Conservation (phyloP, 2,329 filamentous ascomycete species). For the Epicoccum sorghinum region DNA sequence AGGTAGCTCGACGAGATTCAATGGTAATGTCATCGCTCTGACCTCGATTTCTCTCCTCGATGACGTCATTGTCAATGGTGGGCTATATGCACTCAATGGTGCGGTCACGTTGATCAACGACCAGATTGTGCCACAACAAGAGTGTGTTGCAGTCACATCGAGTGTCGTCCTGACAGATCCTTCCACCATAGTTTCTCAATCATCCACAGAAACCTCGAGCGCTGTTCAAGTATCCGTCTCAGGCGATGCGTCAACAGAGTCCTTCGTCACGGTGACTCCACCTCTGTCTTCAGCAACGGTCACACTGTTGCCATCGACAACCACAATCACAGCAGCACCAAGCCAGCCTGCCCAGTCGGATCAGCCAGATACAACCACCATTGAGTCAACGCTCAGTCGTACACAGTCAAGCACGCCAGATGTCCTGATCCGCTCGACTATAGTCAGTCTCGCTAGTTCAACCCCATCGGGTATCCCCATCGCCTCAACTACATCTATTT, state of each 20-base stretch:
- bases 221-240: neutral
- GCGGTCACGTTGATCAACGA: slow-evolving; percentile 19
- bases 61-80: slow-evolving; percentile 13
- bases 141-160: neutral
- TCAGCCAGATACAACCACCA: too few relatives aligned
- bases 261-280: too few relatives aligned
- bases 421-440: too few relatives aligned
- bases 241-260: neutral
- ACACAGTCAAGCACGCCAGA: too few relatives aligned
- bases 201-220: neutral
- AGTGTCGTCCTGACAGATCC: neutral
- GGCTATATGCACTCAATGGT: slow-evolving; percentile 16
- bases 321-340: too few relatives aligned
- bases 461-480: too few relatives aligned
- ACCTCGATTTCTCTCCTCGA: slow-evolving; percentile 9
- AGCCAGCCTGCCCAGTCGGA: too few relatives aligned
- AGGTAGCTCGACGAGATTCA: slow-evolving; percentile 11
- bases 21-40: slow-evolving; percentile 16
- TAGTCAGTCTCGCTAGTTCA: too few relatives aligned
- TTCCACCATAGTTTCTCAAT: neutral
- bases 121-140: slow-evolving; percentile 1
- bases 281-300: too few relatives aligned
- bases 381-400: too few relatives aligned
- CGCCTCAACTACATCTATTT: too few relatives aligned
- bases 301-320: too few relatives aligned